Percentiles rank a stretch among this genome's conserved stretches.
These are phyloP conservation scores for Leptographium radiaticola DNA, from an alignment of 2,329 filamentous ascomycete genomes.

Conservation along the genomic window DNA sequence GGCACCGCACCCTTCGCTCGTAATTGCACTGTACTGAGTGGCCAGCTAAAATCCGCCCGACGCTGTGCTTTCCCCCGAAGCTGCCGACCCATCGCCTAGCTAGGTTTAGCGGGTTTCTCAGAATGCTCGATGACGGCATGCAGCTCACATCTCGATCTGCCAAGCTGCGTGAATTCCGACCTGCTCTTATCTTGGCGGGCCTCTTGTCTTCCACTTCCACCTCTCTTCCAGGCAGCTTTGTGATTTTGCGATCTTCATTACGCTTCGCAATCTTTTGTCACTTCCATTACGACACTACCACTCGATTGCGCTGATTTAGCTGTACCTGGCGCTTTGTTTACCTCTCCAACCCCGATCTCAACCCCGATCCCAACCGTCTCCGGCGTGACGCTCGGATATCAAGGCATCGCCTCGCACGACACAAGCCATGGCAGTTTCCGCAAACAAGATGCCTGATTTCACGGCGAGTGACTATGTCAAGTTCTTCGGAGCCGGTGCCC, in stretches of 20 bases:
- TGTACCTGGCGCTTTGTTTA: too few relatives aligned
- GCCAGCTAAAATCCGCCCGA: not conserved
- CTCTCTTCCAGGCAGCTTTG: not conserved
- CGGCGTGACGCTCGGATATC: not conserved
- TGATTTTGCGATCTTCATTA: too few relatives aligned
- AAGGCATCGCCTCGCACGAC: not conserved
- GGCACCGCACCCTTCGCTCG: not conserved
- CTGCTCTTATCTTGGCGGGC: not conserved
- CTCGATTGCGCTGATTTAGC: too few relatives aligned
- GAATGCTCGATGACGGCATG: not conserved
- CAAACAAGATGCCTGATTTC: constrained; percentile 23
- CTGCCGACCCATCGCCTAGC: not conserved
- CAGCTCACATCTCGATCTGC: not conserved
- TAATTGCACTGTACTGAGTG: not conserved
- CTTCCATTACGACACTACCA: too few relatives aligned
- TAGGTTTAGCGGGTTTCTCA: not conserved
- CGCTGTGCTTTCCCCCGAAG: not conserved
- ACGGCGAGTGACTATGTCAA: constrained; percentile 32
- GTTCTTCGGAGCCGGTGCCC: constrained; percentile 39
- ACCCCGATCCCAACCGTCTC: too few relatives aligned
- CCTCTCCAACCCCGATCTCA: too few relatives aligned
- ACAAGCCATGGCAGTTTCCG: not conserved
- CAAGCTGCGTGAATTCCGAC: not conserved
- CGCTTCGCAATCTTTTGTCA: too few relatives aligned
- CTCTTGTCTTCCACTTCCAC: not conserved